These are phyloP conservation scores for Coelastrella sp. DNA, from an alignment of 139 green algal species.

Conservation along the genomic window DNA sequence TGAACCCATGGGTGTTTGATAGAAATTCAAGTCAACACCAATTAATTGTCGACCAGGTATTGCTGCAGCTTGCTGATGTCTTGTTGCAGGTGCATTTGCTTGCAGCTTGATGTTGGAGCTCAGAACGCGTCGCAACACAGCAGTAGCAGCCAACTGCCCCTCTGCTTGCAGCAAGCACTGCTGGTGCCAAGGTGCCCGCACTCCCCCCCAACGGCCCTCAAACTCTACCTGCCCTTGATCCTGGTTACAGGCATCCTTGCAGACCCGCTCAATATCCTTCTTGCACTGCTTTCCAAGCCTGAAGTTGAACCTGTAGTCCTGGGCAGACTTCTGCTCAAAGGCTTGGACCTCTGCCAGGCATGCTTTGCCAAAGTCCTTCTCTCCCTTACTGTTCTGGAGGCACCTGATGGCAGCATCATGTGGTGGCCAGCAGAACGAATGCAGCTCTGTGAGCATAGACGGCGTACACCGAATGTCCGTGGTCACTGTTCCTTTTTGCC, in stretches of 20 bases:
- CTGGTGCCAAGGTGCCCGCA: too few species aligned
- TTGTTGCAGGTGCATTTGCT: too few species aligned
- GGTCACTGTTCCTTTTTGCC: too few species aligned
- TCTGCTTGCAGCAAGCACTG: too few species aligned
- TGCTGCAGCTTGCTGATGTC: too few species aligned
- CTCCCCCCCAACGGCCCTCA: background rate
- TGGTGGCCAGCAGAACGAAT: background rate
- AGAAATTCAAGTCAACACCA: background rate
- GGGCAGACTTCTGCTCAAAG: conserved; percentile 70
- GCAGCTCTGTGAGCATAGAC: background rate
- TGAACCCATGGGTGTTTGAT: background rate
- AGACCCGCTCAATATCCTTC: conserved; percentile 78
- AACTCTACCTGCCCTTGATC: background rate
- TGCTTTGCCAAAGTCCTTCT: conserved; percentile 74
- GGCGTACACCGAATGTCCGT: too few species aligned
- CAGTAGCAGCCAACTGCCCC: too few species aligned
- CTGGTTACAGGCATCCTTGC: conserved; percentile 62
- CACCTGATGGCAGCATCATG: conserved; percentile 49
- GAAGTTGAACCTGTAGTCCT: conserved; percentile 93
- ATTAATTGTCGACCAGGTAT: background rate
- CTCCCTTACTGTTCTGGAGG: conserved; percentile 75
- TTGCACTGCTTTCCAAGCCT: conserved; percentile 81
- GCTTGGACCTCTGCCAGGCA: conserved; percentile 78
- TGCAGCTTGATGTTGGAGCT: too few species aligned
- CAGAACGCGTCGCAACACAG: too few species aligned